Conservation (phyloP, 2,329 filamentous ascomycete genomes). For the Colletotrichum filicis region DNA sequence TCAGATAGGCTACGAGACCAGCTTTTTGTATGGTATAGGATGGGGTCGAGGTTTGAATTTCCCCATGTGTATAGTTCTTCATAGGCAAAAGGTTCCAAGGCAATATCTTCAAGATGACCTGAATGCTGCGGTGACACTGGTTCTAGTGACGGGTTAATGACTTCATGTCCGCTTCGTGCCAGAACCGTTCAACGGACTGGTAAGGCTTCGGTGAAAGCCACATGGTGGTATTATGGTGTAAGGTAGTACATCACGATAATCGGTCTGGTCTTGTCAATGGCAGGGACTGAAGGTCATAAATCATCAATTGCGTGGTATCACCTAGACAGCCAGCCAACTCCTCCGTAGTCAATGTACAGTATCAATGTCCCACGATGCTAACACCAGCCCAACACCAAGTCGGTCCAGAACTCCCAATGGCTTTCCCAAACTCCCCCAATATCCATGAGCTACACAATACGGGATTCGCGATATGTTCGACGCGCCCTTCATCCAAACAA, state of each 20-base stretch:
- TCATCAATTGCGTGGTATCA: neutral
- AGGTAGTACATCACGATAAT: neutral
- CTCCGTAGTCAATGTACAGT: neutral
- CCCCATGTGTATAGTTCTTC: slow-evolving; percentile 22
- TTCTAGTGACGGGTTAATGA: neutral
- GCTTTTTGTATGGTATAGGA: slow-evolving; percentile 30
- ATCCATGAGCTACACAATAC: neutral
- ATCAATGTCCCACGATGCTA: neutral
- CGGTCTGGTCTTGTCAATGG: neutral
- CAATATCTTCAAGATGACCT: neutral
- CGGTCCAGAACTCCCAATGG: too few relatives aligned
- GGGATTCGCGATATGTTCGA: too few relatives aligned
- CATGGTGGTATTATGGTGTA: too few relatives aligned
- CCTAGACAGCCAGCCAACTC: neutral
- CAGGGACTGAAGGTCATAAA: neutral
- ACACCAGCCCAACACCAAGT: neutral
- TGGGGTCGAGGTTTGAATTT: slow-evolving; percentile 13
- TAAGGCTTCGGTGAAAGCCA: neutral
- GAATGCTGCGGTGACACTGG: neutral
- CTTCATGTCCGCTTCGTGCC: neutral
- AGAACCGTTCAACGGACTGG: neutral
- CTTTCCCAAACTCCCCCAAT: too few relatives aligned
- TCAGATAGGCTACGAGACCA: slow-evolving; percentile 7
- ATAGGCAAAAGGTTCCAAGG: slow-evolving; percentile 3
- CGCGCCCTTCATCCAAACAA: slow-evolving; percentile 51